Percentiles rank a stretch among this genome's conserved stretches.
phyloP scores from a whole-genome alignment of 495 filamentous ascomycete genomes.

The Beverwykella pulmonaria region DNA sequence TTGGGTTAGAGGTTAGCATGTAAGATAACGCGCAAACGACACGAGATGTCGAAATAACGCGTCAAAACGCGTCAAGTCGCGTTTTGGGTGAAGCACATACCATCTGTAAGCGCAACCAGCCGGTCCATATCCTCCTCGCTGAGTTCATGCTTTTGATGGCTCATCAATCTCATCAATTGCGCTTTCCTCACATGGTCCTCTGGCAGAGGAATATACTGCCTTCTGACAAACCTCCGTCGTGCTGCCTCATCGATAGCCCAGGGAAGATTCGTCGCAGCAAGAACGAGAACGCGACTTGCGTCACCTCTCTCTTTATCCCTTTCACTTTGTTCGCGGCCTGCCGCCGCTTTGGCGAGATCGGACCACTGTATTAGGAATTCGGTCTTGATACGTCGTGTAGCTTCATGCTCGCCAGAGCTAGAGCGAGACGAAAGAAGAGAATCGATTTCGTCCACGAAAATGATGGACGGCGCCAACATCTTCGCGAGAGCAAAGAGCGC shows the following conservation, averaged over 20 bases:
- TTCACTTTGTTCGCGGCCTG: constrained; percentile 73
- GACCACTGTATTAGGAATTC: constrained; percentile 99
- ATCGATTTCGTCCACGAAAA: constrained; percentile 99
- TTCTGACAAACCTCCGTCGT: constrained; percentile 82
- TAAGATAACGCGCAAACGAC: background rate
- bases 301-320: constrained; percentile 75
- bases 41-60: no score
- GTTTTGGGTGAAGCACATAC: constrained; percentile 53
- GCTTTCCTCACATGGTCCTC: constrained; percentile 76
- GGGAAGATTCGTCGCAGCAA: constrained; percentile 94
- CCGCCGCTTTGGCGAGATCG: constrained; percentile 87
- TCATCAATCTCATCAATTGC: constrained; percentile 76
- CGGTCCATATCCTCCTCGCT: constrained; percentile 69
- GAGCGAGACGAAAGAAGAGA: constrained; percentile 84
- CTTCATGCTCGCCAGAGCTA: constrained; percentile 86
- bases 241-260: constrained; percentile 99
- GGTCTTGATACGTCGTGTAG: constrained; percentile 91
- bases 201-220: constrained; percentile 95
- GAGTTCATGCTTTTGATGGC: constrained; percentile 86
- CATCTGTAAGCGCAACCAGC: constrained; percentile 83
- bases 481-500: constrained; percentile 91
- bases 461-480: constrained; percentile 88
- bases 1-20: constrained; percentile 41
- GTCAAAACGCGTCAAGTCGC: constrained; percentile 4
- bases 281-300: constrained; percentile 83